Base-by-base conservation (phyloP, 352 stramenopile species). In the Globisporangium alternatum region DNA sequence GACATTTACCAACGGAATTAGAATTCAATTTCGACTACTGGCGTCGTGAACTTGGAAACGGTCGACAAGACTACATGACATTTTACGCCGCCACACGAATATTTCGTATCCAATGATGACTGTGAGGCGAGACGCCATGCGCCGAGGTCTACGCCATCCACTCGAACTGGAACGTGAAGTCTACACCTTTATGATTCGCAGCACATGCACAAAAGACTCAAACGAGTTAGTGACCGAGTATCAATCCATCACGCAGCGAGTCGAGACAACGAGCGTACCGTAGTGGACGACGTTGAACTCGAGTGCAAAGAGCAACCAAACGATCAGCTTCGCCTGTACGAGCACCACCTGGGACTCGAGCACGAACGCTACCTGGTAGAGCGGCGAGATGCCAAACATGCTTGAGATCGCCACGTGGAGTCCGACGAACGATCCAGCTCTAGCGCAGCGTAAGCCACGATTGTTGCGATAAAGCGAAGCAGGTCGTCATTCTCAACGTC, bases 401-500 rank as follows among this genome's bases (percentile, higher is more conserved):
- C 47, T 12, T 4, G 6, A 1, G 4, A 53, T 35, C 22, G 12
- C 47, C 4, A 53, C 4, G 25, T 54, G 48, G 10, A 54, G 12
- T 22, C 22, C 48, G 13, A 54, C 25, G 5, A 54, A 54, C 12
- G 48, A 37, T 12, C 28, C 2, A 56, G 8, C 49, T 56, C 49
- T 5, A 56, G 49, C 25, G 49, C 28, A 3, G 49, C 49, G 28
- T 56, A 56, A 4, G 15, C 15, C 5, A 56, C 15, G 25, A 39
- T 56, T 5, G 25, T 56, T 13, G 5, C 2, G 13, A 56, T 13
- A 22, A 56, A 56, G 15, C 28, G 8, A 0, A 56, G 30, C 28
- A 72, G 48, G 19, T 65, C 62, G 17, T 55, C 47, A 1, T 30
- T 22, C 0, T 62, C 58, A 13, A 78, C 52, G 2, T 45, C 51